phyloP scores from a whole-genome alignment of 1,284 basidiomycete genomes.

The Ceratobasidium sp. region DNA sequence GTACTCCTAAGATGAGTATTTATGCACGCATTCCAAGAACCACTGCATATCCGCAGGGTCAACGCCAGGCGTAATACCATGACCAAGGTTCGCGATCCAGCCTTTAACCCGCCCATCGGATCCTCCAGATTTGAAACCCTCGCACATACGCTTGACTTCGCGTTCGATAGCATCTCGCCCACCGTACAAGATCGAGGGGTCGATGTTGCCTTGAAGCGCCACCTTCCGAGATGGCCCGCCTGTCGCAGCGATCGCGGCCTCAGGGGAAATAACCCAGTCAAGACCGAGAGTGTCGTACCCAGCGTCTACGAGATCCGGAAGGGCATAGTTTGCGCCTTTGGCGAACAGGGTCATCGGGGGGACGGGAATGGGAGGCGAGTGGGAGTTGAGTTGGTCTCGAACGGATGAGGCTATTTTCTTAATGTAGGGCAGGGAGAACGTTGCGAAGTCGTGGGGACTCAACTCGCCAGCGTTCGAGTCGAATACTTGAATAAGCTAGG shows the following conservation, averaged over 20 bases:
- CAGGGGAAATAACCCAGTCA: slow-evolving; percentile 88
- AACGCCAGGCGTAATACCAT: slow-evolving; percentile 97
- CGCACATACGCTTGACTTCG: slow-evolving; percentile 87
- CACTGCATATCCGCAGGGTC: slow-evolving; percentile 90
- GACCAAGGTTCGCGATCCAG: slow-evolving; percentile 97
- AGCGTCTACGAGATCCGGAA: slow-evolving; percentile 67
- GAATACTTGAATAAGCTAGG: slow-evolving; percentile 91
- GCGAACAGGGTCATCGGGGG: slow-evolving; percentile 92
- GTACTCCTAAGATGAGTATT: slow-evolving; percentile 68
- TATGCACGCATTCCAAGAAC: slow-evolving; percentile 93
- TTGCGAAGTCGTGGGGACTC: slow-evolving; percentile 84
- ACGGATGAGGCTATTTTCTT: slow-evolving; percentile 66
- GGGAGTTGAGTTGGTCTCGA: slow-evolving; percentile 66
- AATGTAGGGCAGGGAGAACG: slow-evolving; percentile 64
- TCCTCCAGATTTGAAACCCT: slow-evolving; percentile 75
- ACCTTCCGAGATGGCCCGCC: slow-evolving; percentile 65
- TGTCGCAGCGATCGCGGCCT: slow-evolving; percentile 73
- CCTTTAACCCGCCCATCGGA: slow-evolving; percentile 66
- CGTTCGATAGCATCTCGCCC: slow-evolving; percentile 89
- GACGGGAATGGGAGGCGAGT: slow-evolving; percentile 63
- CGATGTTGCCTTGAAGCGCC: slow-evolving; percentile 95
- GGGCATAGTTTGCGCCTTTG: slow-evolving; percentile 87
- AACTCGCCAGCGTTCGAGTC: slow-evolving; percentile 96
- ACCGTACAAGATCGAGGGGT: slow-evolving; percentile 90
- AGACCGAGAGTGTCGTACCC: slow-evolving; percentile 91